Evolutionary conservation across 352 stramenopile species (phyloP).

Genomic region (Blastocystis sp.): DNA sequence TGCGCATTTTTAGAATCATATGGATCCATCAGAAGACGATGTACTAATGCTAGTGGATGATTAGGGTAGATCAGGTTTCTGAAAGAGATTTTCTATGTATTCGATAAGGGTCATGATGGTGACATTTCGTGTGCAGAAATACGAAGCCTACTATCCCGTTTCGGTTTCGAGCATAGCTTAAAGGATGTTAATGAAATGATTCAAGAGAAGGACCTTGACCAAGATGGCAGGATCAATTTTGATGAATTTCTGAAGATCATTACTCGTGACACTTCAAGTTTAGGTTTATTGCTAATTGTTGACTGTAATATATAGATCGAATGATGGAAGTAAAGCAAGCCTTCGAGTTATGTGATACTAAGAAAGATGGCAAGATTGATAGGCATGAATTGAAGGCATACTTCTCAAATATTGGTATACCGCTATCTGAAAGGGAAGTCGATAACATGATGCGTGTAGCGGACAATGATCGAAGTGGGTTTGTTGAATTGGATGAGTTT

Average conservation of each 20-base stretch:
- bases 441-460: conserved; percentile 19
- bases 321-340: conserved; percentile 29
- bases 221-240: conserved; percentile 14
- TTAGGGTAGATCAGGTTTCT: conserved; percentile 8
- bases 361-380: conserved; percentile 11
- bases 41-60: not conserved
- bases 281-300: not conserved
- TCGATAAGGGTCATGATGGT: conserved; percentile 21
- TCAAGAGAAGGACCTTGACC: conserved; percentile 34
- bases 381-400: conserved; percentile 5
- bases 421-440: not conserved
- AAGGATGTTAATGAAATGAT: conserved; percentile 34
- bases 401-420: conserved; percentile 18
- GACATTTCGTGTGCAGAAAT: conserved; percentile 37
- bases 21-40: not conserved
- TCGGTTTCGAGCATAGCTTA: not conserved
- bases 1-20: no score
- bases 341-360: conserved; percentile 19
- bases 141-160: not conserved
- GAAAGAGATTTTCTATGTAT: conserved; percentile 27
- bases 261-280: not conserved
- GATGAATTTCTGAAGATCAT: conserved; percentile 11
- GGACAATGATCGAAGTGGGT: not conserved
- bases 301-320: not conserved
- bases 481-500: conserved; percentile 25